Evolutionary conservation across 2,329 filamentous ascomycete genomes (phyloP).

Genomic region (Beauveria brongniartii): DNA sequence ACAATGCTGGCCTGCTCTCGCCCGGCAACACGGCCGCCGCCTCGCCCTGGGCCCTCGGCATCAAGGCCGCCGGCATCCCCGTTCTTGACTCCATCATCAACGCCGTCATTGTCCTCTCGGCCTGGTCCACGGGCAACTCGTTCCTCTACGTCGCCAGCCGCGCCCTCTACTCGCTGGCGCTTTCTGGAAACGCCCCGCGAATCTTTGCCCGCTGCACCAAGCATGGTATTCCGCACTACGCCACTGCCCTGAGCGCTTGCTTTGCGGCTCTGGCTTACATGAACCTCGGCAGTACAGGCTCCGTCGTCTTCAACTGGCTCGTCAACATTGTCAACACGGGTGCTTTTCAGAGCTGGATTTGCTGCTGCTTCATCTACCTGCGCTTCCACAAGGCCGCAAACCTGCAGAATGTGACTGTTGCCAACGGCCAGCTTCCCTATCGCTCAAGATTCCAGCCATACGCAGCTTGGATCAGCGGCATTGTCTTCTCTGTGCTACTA

Average conservation of each 20-base stretch:
- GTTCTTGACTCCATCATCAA: conserved; percentile 42
- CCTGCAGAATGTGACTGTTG: conserved; percentile 30
- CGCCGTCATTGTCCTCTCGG: conserved; percentile 45
- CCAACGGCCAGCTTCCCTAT: conserved; percentile 36
- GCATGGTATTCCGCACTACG: conserved; percentile 18
- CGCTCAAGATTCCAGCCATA: conserved; percentile 47
- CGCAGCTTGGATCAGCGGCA: conserved; percentile 44
- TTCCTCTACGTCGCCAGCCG: conserved; percentile 42
- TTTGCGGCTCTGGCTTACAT: conserved; percentile 53
- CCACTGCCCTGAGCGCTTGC: conserved; percentile 13
- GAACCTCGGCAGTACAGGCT: conserved; percentile 47
- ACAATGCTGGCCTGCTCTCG: conserved; percentile 27
- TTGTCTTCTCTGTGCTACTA: conserved; percentile 42
- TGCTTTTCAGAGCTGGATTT: conserved; percentile 46
- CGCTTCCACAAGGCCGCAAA: conserved; percentile 40
- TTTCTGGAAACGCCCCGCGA: conserved; percentile 32
- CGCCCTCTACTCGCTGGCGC: conserved; percentile 35
- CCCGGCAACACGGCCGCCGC: conserved; percentile 24
- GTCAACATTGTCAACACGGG: conserved; percentile 44
- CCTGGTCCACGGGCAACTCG: conserved; percentile 47
- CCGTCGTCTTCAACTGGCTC: conserved; percentile 53
- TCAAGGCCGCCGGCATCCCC: conserved; percentile 33
- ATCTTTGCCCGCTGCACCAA: conserved; percentile 21
- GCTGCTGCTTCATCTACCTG: conserved; percentile 47
- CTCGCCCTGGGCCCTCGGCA: conserved; percentile 50